These are phyloP conservation scores for Carex kokanica DNA, from an alignment of 176 grass and related monocot genomes.

Conservation along the genomic window DNA sequence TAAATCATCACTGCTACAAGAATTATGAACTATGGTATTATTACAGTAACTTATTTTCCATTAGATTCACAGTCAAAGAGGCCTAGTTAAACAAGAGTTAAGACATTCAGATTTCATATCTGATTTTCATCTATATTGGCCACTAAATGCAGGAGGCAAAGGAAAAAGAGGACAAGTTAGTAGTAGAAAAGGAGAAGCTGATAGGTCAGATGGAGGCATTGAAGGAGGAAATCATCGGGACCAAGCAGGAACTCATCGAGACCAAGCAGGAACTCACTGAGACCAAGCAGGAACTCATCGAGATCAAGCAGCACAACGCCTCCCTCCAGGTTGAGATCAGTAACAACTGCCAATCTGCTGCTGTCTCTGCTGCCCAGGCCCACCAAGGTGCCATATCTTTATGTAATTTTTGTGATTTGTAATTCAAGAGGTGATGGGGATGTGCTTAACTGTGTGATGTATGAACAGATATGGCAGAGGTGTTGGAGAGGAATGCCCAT, in stretches of 20 bases:
- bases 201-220: slow-evolving; percentile 14
- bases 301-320: slow-evolving; percentile 13
- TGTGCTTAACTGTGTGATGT: background rate
- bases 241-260: slow-evolving; percentile 9
- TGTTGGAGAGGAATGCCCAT: slow-evolving; percentile 19
- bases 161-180: slow-evolving; percentile 7
- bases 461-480: slow-evolving; percentile 15
- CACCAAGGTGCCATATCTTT: slow-evolving; percentile 14
- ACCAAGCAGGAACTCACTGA: slow-evolving; percentile 14
- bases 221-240: slow-evolving; percentile 8
- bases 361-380: slow-evolving; percentile 14
- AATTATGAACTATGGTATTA: background rate
- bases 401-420: background rate
- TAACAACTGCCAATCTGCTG: background rate
- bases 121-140: background rate
- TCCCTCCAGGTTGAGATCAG: background rate
- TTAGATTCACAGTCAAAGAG: background rate
- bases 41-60: background rate
- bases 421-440: background rate
- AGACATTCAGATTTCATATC: background rate
- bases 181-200: slow-evolving; percentile 15
- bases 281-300: background rate
- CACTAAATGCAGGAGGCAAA: slow-evolving; percentile 14
- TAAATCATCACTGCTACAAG: background rate
- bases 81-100: background rate